Percentiles rank a stretch among this genome's conserved stretches.
Conservation (phyloP, 2,329 filamentous ascomycete genomes). For the Pezicula carpinea region DNA sequence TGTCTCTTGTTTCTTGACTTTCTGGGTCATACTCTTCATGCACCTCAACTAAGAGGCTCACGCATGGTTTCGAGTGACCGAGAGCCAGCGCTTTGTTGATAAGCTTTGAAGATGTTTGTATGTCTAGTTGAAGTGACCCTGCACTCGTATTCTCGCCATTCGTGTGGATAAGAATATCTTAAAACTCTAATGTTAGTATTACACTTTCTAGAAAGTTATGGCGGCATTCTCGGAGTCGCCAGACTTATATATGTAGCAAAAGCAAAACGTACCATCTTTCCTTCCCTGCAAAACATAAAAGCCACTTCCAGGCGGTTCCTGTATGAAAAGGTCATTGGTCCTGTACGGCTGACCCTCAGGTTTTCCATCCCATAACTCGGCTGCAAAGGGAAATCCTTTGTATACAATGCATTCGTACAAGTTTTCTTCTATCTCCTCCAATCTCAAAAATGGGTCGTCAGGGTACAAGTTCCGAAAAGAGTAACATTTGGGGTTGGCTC, state of each 20-base stretch:
- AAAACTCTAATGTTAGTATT: no score
- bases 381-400: constrained; percentile 28
- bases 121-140: constrained; percentile 23
- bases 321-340: constrained; percentile 28
- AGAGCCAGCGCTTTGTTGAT: constrained; percentile 23
- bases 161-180: constrained; percentile 25
- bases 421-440: constrained; percentile 26
- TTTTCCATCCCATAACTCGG: constrained; percentile 25
- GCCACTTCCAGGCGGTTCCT: constrained; percentile 26
- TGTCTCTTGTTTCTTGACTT: constrained; percentile 1
- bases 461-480: constrained; percentile 25
- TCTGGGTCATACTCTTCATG: constrained; percentile 14
- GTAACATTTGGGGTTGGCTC: constrained; percentile 24
- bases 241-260: no score
- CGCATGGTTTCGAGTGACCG: constrained; percentile 22
- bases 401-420: constrained; percentile 28
- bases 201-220: no score
- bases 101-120: constrained; percentile 19
- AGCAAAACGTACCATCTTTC: constrained; percentile 18
- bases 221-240: no score
- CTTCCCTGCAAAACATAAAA: constrained; percentile 26
- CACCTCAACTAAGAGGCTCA: constrained; percentile 23
- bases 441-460: constrained; percentile 21
- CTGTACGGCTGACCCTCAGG: constrained; percentile 23
- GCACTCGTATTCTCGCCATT: constrained; percentile 30